Evolutionary conservation across 331 rosid genomes (phyloP).

Genomic region (Stylosanthes scabra): DNA sequence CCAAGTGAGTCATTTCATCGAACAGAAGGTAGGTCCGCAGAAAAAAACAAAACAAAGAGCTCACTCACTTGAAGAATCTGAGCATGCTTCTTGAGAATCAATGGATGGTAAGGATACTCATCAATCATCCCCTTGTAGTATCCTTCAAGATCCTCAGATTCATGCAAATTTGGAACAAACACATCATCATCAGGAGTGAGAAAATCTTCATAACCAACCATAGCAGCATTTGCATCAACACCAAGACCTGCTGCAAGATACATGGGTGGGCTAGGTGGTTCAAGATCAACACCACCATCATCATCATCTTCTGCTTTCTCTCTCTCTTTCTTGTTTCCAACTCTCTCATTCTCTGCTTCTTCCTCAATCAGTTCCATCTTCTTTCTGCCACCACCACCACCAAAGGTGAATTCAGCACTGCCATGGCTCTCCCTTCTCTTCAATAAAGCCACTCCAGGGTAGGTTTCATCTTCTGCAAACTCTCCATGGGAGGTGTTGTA

Average conservation of each 20-base stretch:
- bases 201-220: constrained; percentile 25
- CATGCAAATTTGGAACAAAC: constrained; percentile 42
- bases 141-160: constrained; percentile 52
- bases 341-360: constrained; percentile 53
- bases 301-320: constrained; percentile 46
- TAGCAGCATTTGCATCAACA: constrained; percentile 42
- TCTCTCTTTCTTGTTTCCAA: neutral
- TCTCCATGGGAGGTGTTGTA: constrained; percentile 48
- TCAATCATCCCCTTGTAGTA: constrained; percentile 63
- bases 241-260: constrained; percentile 78
- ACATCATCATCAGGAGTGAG: constrained; percentile 29
- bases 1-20: neutral
- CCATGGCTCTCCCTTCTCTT: constrained; percentile 38
- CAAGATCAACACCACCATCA: constrained; percentile 28
- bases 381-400: constrained; percentile 11
- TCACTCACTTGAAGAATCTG: constrained; percentile 65
- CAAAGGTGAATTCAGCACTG: constrained; percentile 58
- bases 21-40: neutral
- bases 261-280: constrained; percentile 68
- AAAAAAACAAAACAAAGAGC: neutral
- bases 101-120: constrained; percentile 67
- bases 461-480: constrained; percentile 31
- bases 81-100: constrained; percentile 70
- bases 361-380: constrained; percentile 68
- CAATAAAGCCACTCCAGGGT: constrained; percentile 47